Conservation (phyloP, 148 eudicot species). For the Persicaria maculosa region DNA sequence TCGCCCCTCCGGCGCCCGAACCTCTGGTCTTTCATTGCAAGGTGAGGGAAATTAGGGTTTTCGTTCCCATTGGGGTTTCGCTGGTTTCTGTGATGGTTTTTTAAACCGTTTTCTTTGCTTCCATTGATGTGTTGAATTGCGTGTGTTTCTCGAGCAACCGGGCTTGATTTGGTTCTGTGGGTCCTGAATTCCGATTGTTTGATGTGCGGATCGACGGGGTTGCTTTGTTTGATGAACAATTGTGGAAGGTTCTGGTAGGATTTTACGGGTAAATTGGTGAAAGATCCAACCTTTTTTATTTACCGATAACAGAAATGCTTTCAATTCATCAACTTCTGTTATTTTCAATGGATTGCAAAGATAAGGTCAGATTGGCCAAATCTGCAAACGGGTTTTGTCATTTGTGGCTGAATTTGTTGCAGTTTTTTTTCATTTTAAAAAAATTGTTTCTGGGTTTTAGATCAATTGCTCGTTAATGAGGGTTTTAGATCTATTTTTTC, state of each 20-base stretch:
- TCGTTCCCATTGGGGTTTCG: not conserved
- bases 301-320: not conserved
- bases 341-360: not conserved
- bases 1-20: not conserved
- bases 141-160: not conserved
- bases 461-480: constrained; percentile 6
- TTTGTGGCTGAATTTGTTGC: not conserved
- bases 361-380: not conserved
- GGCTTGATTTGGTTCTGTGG: not conserved
- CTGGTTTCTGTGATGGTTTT: not conserved
- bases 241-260: not conserved
- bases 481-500: constrained; percentile 11
- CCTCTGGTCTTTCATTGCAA: not conserved
- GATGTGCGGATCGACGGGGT: not conserved
- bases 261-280: not conserved
- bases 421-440: not conserved
- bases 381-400: not conserved
- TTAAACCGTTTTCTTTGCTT: not conserved
- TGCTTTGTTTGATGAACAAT: constrained; percentile 1
- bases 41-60: constrained; percentile 1
- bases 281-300: not conserved
- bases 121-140: not conserved
- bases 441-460: not conserved
- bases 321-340: not conserved
- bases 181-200: not conserved